Evolutionary conservation across 139 green algal genomes (phyloP).

Genomic region (Marvania coccoides): DNA sequence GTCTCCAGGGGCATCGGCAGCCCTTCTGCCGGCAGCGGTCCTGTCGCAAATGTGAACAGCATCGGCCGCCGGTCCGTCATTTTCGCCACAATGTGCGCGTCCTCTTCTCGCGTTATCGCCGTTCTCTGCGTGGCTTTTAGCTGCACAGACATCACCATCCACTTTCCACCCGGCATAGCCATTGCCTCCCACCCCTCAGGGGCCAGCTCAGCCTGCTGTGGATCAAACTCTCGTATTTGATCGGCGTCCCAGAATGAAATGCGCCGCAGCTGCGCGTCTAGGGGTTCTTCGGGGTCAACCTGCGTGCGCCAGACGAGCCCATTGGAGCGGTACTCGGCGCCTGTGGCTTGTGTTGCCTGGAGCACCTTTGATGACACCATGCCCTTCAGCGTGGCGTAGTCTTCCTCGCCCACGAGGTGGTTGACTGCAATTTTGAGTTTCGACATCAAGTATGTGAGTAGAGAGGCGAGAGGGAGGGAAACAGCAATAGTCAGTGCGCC

Average conservation of each 20-base stretch:
- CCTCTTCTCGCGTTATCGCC: not conserved
- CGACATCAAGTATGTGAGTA: too few relatives aligned
- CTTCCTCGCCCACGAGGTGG: conserved; percentile 2
- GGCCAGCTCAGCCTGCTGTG: not conserved
- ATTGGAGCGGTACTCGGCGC: not conserved
- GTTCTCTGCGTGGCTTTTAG: not conserved
- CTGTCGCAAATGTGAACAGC: conserved; percentile 13
- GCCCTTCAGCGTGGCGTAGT: conserved; percentile 5
- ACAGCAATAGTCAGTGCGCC: not conserved
- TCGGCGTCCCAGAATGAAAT: not conserved
- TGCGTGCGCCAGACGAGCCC: conserved; percentile 7
- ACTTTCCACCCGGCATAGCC: not conserved
- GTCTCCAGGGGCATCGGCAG: not conserved
- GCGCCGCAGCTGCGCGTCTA: not conserved
- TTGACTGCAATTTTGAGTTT: too few relatives aligned
- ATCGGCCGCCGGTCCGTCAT: conserved; percentile 10
- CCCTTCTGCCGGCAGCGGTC: conserved; percentile 7
- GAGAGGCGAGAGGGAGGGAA: not conserved
- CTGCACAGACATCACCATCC: not conserved
- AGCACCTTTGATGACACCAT: conserved; percentile 18
- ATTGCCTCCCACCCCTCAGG: not conserved
- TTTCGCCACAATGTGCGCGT: conserved; percentile 12
- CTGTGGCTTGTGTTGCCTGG: not conserved
- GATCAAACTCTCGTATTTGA: not conserved
- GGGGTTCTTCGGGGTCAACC: not conserved